A percentile compares a stretch with the other conserved stretches of the same genome.
Conservation (phyloP, 2,329 filamentous ascomycete species). For the Talaromyces pinophilus region DNA sequence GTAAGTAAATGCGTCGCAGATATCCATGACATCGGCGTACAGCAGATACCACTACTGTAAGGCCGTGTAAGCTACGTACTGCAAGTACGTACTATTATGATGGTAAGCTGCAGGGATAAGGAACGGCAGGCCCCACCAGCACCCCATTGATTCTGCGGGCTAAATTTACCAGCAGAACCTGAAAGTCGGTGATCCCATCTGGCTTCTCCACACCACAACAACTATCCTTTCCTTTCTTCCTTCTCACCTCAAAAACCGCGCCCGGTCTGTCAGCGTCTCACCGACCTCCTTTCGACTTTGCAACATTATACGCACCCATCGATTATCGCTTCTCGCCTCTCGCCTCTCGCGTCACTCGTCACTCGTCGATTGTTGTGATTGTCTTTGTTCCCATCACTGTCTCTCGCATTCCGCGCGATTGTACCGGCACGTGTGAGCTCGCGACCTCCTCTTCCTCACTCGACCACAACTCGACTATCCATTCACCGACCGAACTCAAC, state of each 20-base stretch:
- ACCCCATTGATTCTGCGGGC: conserved; percentile 15
- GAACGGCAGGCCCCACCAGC: conserved; percentile 1
- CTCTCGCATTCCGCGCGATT: conserved; percentile 7
- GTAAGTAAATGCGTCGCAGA: neutral
- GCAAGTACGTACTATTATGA: neutral
- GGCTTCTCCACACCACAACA: conserved; percentile 16
- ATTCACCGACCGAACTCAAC: neutral
- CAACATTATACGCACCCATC: neutral
- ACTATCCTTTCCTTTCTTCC: neutral
- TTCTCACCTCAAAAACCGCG: neutral
- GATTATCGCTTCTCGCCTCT: neutral
- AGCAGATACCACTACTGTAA: neutral
- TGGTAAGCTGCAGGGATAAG: conserved; percentile 16
- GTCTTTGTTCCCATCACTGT: neutral
- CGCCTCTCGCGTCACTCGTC: neutral
- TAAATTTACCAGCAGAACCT: conserved; percentile 12
- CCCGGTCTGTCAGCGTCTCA: neutral
- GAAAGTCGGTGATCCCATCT: conserved; percentile 15
- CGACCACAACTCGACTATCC: conserved; percentile 1
- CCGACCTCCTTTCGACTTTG: neutral
- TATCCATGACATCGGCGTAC: neutral
- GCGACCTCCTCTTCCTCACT: conserved; percentile 15
- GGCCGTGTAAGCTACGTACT: neutral
- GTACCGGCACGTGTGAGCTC: conserved; percentile 12
- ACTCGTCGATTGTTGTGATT: neutral